Evolutionary conservation across 177 flowering plant species (phyloP), one percentile per base, ranked within the genome.

Genomic region (Telopea speciosissima): DNA sequence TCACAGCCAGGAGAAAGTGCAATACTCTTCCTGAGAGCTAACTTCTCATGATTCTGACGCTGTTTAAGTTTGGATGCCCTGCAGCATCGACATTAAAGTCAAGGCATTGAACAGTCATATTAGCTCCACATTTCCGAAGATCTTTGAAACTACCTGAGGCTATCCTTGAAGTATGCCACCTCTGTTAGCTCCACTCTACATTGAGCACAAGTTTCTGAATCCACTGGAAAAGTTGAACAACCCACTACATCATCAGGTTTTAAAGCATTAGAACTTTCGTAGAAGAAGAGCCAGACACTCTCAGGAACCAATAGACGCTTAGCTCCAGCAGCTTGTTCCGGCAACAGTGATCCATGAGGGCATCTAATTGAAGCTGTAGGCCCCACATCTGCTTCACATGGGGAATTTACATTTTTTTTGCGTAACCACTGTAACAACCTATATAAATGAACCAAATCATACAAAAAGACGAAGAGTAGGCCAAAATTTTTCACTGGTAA

Each of bases 381-480:
- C 61, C 90, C 97, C 21, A 86, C 76, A 83, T 95, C 95, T 74
- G 93, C 96, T 79, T 91, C 99, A 75, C 86, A 77, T 24, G 96
- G 98, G 61, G 86, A 77, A 76, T 92, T 96, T 45, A 80, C 74
- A 70, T 81, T 84, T 80, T 88, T 95, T 78, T 93, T 84, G 17
- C 92, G 94, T 21, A 84, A 68, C 99, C 99, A 95, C 67, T 93
- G 98, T 66, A 85, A 88, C 84, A 95, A 84, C 99, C 99, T 93
- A 75, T 63, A 76, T 66, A 61, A 58, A 11, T n/a, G 40, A 58
- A 49, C 66, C 52, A 28, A 10, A 24, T 25, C 13, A 7, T 26
- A 63, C 26, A 36, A 36, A 36, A 36, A 36, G 40, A 36, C 0
- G 8, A 8, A 36, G 40, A 5, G 1, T 5, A n/a, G n/a, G 40